phyloP scores from a whole-genome alignment of 257 asterid species.

The Solanum sitiens region DNA sequence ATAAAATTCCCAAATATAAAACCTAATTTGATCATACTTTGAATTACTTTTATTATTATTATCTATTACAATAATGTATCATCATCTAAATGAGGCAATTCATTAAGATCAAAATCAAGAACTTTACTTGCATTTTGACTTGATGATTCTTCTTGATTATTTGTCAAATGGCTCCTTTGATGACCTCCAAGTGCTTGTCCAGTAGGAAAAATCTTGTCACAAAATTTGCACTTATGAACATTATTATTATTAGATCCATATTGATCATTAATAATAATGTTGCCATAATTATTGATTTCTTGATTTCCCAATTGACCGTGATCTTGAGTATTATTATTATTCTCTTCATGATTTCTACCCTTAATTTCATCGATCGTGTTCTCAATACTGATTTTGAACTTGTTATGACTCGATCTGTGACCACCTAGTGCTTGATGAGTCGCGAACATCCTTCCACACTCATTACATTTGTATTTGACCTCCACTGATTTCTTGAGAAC shows the following conservation, averaged over 20 bases:
- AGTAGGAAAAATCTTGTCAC: slow-evolving; percentile 8
- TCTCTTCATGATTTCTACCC: neutral
- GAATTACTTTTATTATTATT: neutral
- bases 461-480: slow-evolving; percentile 10
- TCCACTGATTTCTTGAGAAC: neutral
- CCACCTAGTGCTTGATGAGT: slow-evolving; percentile 54
- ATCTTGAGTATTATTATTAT: neutral
- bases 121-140: neutral
- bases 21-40: neutral
- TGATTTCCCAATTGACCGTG: neutral
- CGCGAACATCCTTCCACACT: slow-evolving; percentile 14
- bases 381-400: slow-evolving; percentile 15
- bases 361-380: slow-evolving; percentile 8
- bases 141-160: neutral
- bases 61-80: neutral
- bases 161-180: slow-evolving; percentile 13
- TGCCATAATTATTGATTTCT: neutral
- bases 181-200: slow-evolving; percentile 38
- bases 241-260: neutral
- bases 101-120: slow-evolving; percentile 19
- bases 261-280: neutral
- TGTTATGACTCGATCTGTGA: slow-evolving; percentile 48
- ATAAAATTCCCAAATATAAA: neutral
- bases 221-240: slow-evolving; percentile 5
- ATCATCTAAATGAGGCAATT: slow-evolving; percentile 5